Base-by-base conservation (phyloP, 1,284 basidiomycete species). In the Cerioporus squamosus region DNA sequence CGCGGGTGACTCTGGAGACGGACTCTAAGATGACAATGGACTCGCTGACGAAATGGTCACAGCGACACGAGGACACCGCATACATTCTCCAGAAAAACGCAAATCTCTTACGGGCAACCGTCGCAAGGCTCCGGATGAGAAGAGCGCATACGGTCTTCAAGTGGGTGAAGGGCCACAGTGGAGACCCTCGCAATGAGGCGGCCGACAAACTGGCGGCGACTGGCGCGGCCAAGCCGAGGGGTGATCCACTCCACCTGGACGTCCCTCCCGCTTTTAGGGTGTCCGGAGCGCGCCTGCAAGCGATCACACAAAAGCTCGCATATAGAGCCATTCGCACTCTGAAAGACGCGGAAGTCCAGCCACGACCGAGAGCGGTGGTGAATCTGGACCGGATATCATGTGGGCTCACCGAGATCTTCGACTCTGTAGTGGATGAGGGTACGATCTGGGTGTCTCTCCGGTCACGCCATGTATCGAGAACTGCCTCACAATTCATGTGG, bases 401-500 rank as follows among this genome's bases (percentile, higher is more conserved):
- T 0, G 53, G 26, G 29, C 5, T 29, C 29, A 6, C 12, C 48
- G 2, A 17, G 17, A 17, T 2, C 7, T 43, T 14, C n/a, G n/a
- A n/a, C 22, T 0, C 0, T 12, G 5, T 24, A 24, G 2, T 57
- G 55, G 0, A 36, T 57, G 14, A 23, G 2, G 1, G n/a, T n/a
- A 5, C 50, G n/a, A n/a, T 68, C 3, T 70, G 64, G 66, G 26
- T 20, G 2, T 26, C 55, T 0, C 10, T 62, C 29, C 47, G 63
- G 8, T 51, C 65, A 18, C 66, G 64, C 50, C 65, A 71, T 49
- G 44, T 77, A 17, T 44, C 65, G 0, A 55, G 60, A 2, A 68
- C 66, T 38, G 60, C 63, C 0, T 17, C 62, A 7, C 62, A 68
- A 48, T 77, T 74, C 62, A 47, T 75, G 8, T 78, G 74, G 74